Evolutionary conservation across 148 eudicot genomes (phyloP).

Genomic region (Rhododendron henanense): DNA sequence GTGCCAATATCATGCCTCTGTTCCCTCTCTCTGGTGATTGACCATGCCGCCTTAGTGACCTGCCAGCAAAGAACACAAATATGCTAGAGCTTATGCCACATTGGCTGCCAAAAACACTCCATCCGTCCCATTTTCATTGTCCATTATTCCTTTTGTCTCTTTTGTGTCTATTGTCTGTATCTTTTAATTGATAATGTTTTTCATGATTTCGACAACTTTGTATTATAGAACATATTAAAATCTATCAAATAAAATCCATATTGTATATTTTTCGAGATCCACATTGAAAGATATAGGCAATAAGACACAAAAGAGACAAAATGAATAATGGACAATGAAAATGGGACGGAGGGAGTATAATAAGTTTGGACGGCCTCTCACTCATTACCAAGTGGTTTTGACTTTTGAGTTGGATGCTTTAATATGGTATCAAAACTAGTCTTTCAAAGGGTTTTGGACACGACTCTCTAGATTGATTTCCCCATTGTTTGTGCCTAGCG

Average conservation of each 20-base stretch:
- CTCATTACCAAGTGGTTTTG: neutral
- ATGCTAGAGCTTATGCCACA: neutral
- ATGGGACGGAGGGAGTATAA: no score
- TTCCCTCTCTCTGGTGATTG: slow-evolving; percentile 67
- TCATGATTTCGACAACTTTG: no score
- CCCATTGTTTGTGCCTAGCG: neutral
- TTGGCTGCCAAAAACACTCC: neutral
- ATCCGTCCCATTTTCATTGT: no score
- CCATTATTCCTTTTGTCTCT: no score
- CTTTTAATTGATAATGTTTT: no score
- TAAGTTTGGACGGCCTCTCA: neutral
- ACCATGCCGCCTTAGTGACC: slow-evolving; percentile 74
- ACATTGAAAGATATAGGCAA: no score
- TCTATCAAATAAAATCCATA: no score
- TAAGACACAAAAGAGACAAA: no score
- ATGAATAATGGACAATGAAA: no score
- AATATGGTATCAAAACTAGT: neutral
- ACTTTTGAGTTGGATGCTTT: neutral
- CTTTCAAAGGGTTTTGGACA: neutral
- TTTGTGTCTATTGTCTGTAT: no score
- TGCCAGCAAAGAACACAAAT: slow-evolving; percentile 20
- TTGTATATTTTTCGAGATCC: no score
- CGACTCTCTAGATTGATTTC: neutral
- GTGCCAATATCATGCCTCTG: slow-evolving; percentile 86
- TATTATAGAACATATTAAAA: no score